Evolutionary conservation across 345 rosid species (phyloP).

Genomic region (Brassica juncea): DNA sequence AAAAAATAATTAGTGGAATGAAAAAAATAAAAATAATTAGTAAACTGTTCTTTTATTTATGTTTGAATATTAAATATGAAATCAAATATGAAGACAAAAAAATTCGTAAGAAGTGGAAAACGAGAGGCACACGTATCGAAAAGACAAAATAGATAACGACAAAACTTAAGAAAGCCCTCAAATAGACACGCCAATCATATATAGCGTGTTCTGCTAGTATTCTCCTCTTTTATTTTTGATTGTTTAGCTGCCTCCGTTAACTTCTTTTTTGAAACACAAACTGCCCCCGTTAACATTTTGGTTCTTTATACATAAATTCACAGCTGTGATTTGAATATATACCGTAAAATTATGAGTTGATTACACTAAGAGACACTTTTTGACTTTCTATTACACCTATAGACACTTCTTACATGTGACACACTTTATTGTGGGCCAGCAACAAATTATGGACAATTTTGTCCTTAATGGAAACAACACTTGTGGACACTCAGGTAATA

Average conservation of each 20-base stretch:
- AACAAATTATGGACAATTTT: no score
- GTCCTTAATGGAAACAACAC: no score
- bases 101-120: slow-evolving; percentile 26
- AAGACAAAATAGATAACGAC: slow-evolving; percentile 33
- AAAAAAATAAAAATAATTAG: background rate
- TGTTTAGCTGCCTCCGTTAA: background rate
- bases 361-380: no score
- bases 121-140: slow-evolving; percentile 21
- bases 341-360: no score
- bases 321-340: background rate
- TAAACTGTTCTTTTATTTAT: background rate
- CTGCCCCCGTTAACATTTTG: background rate
- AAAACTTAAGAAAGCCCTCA: slow-evolving; percentile 22
- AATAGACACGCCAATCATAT: slow-evolving; percentile 30
- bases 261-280: background rate
- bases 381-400: no score
- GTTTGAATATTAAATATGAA: background rate
- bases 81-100: background rate
- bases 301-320: background rate
- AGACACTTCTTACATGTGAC: no score
- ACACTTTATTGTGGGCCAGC: no score
- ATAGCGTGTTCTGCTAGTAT: slow-evolving; percentile 34
- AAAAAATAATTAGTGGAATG: background rate
- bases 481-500: no score
- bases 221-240: background rate